These are phyloP conservation scores for Boletus rubropictus DNA, from an alignment of 768 basidiomycete genomes.

Conservation along the genomic window DNA sequence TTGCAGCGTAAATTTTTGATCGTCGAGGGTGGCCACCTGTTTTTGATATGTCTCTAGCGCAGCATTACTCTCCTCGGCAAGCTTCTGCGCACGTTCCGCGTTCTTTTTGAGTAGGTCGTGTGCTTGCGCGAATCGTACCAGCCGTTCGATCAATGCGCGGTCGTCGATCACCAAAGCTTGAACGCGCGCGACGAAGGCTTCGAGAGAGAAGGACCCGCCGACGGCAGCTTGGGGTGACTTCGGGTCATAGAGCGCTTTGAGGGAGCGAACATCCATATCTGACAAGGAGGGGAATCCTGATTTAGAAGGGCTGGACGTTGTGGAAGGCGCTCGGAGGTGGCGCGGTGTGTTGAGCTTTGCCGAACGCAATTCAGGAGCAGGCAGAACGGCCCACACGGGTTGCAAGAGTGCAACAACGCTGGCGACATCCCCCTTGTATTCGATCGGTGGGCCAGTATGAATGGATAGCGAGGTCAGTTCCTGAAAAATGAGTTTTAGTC, in stretches of 20 bases:
- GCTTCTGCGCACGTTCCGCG: slow-evolving; percentile 85
- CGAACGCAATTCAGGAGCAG: slow-evolving; percentile 78
- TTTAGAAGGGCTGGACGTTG: slow-evolving; percentile 33
- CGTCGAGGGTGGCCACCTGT: slow-evolving; percentile 76
- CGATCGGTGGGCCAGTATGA: slow-evolving; percentile 24
- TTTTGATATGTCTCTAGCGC: slow-evolving; percentile 88
- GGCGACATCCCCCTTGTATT: slow-evolving; percentile 41
- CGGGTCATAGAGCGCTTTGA: slow-evolving; percentile 71
- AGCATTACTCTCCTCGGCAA: slow-evolving; percentile 73
- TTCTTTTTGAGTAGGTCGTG: slow-evolving; percentile 90
- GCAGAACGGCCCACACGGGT: slow-evolving; percentile 76
- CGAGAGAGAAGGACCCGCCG: slow-evolving; percentile 51
- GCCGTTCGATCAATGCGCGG: slow-evolving; percentile 73
- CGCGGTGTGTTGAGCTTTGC: slow-evolving; percentile 49
- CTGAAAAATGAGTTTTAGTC: slow-evolving; percentile 15
- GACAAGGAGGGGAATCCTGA: slow-evolving; percentile 52
- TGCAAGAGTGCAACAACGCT: slow-evolving; percentile 58
- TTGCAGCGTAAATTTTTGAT: slow-evolving; percentile 53
- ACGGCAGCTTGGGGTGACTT: slow-evolving; percentile 30
- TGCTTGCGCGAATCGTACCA: slow-evolving; percentile 81
- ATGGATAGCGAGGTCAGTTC: slow-evolving; percentile 21
- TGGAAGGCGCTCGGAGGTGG: slow-evolving; percentile 44
- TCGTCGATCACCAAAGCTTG: slow-evolving; percentile 81
- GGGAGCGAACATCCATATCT: slow-evolving; percentile 79
- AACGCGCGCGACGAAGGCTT: slow-evolving; percentile 72